Percentiles rank a stretch among this genome's conserved stretches.
Evolutionary conservation across 176 grass and related monocot species (phyloP).

Genomic region (Coix lacrymajobi): DNA sequence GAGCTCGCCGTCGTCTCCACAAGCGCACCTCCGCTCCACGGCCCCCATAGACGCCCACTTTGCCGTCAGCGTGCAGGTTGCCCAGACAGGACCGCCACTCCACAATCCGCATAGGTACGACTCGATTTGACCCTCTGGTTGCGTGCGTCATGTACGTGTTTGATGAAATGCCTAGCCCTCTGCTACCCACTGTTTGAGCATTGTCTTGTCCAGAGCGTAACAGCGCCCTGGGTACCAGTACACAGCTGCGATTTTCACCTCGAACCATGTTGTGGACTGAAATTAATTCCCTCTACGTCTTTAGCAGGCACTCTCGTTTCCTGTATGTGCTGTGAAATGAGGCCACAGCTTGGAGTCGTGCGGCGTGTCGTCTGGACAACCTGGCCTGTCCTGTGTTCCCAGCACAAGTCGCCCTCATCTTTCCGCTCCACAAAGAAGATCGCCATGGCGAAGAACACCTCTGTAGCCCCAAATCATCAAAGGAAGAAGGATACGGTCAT

Average conservation of each 20-base stretch:
- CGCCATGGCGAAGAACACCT: not conserved
- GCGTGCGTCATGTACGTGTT: not conserved
- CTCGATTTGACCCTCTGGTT: not conserved
- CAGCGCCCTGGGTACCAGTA: not conserved
- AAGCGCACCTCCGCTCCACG: not conserved
- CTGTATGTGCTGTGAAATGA: constrained; percentile 26
- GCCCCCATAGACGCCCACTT: not conserved
- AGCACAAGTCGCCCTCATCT: not conserved
- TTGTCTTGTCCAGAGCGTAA: not conserved
- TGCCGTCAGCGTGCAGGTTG: not conserved
- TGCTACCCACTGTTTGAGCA: not conserved
- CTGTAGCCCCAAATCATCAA: not conserved
- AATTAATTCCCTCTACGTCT: not conserved
- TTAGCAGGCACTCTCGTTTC: constrained; percentile 4
- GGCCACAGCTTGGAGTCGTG: not conserved
- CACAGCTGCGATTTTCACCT: not conserved
- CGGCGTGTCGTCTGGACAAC: constrained; percentile 12
- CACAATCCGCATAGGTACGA: not conserved
- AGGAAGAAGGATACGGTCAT: constrained; percentile 50
- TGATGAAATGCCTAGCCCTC: not conserved
- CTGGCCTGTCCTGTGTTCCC: constrained; percentile 2
- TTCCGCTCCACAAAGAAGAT: not conserved
- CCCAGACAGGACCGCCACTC: not conserved
- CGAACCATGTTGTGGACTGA: not conserved
- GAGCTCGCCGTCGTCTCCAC: not conserved